Conservation (phyloP, 2,329 filamentous ascomycete species). For the Gyromitra esculenta region DNA sequence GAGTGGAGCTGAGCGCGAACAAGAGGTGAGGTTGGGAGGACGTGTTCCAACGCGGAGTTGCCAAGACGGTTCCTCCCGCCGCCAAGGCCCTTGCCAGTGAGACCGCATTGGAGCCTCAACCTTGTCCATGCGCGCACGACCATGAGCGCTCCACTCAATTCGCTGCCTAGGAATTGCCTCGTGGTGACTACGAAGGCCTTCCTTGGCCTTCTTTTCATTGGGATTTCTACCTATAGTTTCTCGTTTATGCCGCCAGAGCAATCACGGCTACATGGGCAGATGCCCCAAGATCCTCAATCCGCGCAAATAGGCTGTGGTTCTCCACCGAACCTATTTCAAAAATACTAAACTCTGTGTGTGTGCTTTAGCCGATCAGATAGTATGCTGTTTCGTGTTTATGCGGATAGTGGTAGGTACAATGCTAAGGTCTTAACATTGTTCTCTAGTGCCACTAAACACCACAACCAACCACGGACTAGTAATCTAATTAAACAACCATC, state of each 20-base stretch:
- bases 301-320: constrained; percentile 9
- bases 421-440: constrained; percentile 53
- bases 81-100: constrained; percentile 37
- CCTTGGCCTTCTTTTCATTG: background rate
- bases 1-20: constrained; percentile 25
- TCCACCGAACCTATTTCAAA: constrained; percentile 15
- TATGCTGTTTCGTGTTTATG: constrained; percentile 17
- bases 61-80: constrained; percentile 44
- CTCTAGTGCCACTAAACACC: constrained; percentile 38
- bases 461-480: constrained; percentile 21
- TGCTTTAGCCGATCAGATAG: background rate
- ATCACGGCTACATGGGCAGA: background rate
- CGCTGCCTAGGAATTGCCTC: background rate
- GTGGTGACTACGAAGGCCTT: background rate
- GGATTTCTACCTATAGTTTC: background rate
- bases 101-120: constrained; percentile 40
- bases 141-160: constrained; percentile 1
- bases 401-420: constrained; percentile 44
- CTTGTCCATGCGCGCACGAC: constrained; percentile 15
- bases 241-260: background rate
- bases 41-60: constrained; percentile 46
- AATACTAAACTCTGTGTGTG: constrained; percentile 20
- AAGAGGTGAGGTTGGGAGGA: constrained; percentile 48
- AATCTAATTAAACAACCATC: background rate
- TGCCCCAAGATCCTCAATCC: background rate